Base-by-base conservation (phyloP, 2,329 filamentous ascomycete species). In the Hymenoscyphus linearis region DNA sequence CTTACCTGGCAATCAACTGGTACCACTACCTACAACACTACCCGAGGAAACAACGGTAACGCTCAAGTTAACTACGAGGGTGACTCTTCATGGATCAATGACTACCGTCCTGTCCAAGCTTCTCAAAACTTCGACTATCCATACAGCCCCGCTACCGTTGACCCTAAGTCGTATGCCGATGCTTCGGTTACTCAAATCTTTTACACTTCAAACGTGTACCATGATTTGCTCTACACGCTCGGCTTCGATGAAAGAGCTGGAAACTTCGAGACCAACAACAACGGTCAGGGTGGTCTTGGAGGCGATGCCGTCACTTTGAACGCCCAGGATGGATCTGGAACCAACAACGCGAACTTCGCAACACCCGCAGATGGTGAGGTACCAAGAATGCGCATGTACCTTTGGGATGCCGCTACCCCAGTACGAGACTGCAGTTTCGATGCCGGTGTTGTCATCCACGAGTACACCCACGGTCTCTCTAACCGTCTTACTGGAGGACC, bases 221-320 rank as follows among this genome's bases (percentile, higher is more conserved):
- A 86, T 66, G 84, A 86, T 61, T 69, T 86, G 0, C 76, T 86
- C 10, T 80, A 85, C 65, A 69, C 74, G 7, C 78, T 86, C 0
- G 83, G 84, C 4, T 86, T 86, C 71, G 81, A 75, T 37, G 83
- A 86, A 71, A 71, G 65, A 1, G 82, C 84, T 0, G 83, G 83
- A 5, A 86, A 86, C 73, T 86, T 86, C 71, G 78, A 86, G 72
- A 67, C 72, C 57, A 80, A 84, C 74, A 85, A 85, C 75, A 78
- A 81, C 63, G 79, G 77, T 52, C 71, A 75, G 52, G 83, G 83
- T 3, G 84, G 84, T n/a, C 40, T 65, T 4, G 82, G 77, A 16
- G 74, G 74, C 57, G 84, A 86, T 65, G 77, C 76, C 52, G 80
- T 84, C 37, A 82, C 82, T 62, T 74, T 85, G 47, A 83, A 83